Evolutionary conservation across 164 flowering plant genomes (phyloP).

Genomic region (Sextonia rubra): DNA sequence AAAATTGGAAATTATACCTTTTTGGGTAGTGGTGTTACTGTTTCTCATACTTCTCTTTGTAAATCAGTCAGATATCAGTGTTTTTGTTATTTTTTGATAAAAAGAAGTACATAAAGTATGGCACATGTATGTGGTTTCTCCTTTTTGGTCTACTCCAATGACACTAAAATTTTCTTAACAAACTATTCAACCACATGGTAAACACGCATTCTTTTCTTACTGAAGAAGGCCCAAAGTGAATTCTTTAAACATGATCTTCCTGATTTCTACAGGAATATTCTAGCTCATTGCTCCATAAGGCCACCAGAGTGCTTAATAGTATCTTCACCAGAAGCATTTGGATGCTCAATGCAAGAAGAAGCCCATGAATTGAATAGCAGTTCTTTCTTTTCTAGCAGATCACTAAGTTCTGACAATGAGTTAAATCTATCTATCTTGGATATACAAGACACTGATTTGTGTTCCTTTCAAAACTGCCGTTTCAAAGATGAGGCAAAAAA

Average conservation of each 20-base stretch:
- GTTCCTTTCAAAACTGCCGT: conserved; percentile 13
- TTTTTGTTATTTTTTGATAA: too few relatives aligned
- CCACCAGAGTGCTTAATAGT: conserved; percentile 9
- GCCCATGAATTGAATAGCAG: conserved; percentile 18
- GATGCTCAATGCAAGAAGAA: conserved; percentile 18
- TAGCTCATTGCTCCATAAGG: conserved; percentile 20
- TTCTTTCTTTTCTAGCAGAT: conserved; percentile 22
- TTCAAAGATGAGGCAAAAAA: conserved; percentile 17
- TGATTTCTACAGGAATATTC: conserved; percentile 27
- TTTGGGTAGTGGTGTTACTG: too few relatives aligned
- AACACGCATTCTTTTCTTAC: neutral
- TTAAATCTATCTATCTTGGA: conserved; percentile 22
- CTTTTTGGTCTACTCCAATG: too few relatives aligned
- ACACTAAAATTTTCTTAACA: neutral
- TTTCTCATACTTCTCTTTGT: too few relatives aligned
- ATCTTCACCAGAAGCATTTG: conserved; percentile 10
- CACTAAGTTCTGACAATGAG: conserved; percentile 25
- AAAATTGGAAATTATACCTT: too few relatives aligned
- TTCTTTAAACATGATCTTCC: neutral
- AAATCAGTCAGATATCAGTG: too few relatives aligned
- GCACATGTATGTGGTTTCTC: too few relatives aligned
- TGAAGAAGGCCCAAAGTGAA: neutral
- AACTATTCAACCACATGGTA: neutral
- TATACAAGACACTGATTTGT: conserved; percentile 13
- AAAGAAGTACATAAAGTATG: too few relatives aligned